phyloP scores from a whole-genome alignment of 768 basidiomycete species.

The Podaxis rugospora region DNA sequence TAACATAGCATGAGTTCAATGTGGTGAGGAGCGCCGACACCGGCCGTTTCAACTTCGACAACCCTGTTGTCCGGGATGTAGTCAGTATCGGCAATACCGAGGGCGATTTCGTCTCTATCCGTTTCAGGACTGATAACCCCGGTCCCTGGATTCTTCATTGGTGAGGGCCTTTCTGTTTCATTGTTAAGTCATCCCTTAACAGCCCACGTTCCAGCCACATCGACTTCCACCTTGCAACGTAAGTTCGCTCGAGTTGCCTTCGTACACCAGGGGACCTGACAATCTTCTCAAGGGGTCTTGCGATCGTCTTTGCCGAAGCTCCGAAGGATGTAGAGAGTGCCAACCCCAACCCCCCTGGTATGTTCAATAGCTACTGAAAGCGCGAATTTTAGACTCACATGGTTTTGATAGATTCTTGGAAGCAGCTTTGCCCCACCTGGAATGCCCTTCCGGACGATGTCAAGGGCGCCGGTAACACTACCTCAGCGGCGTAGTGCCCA shows the following conservation, averaged over 20 bases:
- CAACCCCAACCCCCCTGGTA: conserved; percentile 8
- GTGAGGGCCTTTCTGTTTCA: conserved; percentile 12
- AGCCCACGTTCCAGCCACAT: conserved; percentile 24
- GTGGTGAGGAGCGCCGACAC: conserved; percentile 39
- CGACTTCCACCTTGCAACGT: conserved; percentile 32
- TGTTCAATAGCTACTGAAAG: background rate
- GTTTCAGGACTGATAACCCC: conserved; percentile 63
- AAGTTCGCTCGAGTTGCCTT: background rate
- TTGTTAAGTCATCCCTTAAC: background rate
- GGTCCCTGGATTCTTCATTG: conserved; percentile 56
- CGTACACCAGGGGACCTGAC: background rate
- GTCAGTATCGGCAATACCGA: conserved; percentile 33
- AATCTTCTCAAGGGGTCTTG: conserved; percentile 11
- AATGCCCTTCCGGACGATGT: background rate
- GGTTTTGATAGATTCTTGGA: background rate
- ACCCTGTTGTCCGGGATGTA: conserved; percentile 53
- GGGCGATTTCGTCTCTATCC: conserved; percentile 46
- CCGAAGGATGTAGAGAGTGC: background rate
- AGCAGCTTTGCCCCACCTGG: background rate
- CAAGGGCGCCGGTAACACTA: background rate
- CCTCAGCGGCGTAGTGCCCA: background rate
- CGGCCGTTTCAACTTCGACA: conserved; percentile 32
- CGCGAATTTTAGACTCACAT: background rate
- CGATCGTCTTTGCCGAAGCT: conserved; percentile 17
- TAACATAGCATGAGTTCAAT: conserved; percentile 28